These are phyloP conservation scores for Plasmodium yoelii DNA, from an alignment of 169 alveolate genomes.

Conservation along the genomic window DNA sequence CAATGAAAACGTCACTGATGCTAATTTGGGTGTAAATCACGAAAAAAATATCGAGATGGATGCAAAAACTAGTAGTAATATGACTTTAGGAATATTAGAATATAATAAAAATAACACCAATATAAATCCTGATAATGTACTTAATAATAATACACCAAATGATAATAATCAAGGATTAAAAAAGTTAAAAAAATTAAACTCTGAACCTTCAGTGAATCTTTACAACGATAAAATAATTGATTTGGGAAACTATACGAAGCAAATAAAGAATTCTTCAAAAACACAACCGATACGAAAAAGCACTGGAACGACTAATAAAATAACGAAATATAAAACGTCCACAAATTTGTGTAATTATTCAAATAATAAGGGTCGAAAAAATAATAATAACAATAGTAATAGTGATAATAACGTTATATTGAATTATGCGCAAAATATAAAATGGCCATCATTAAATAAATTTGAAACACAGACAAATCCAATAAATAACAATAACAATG, in stretches of 20 bases:
- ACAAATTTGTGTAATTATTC: conserved; percentile 43
- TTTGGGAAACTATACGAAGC: conserved; percentile 8
- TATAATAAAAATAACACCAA: too few relatives aligned
- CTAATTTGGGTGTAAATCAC: too few relatives aligned
- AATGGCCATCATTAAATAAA: neutral
- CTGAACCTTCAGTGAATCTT: too few relatives aligned
- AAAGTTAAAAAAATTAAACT: too few relatives aligned
- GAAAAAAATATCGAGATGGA: too few relatives aligned
- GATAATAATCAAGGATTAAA: too few relatives aligned
- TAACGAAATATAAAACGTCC: conserved; percentile 63
- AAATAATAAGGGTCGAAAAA: neutral
- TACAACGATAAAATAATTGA: neutral
- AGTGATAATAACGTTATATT: conserved; percentile 24
- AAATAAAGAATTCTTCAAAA: neutral
- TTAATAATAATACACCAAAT: too few relatives aligned
- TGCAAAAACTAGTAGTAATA: too few relatives aligned
- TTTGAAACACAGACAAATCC: neutral
- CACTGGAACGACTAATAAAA: conserved; percentile 21
- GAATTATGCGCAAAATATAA: conserved; percentile 22
- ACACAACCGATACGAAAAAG: conserved; percentile 40
- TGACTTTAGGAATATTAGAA: too few relatives aligned
- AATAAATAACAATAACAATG: neutral
- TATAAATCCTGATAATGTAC: too few relatives aligned
- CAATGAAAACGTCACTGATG: too few relatives aligned
- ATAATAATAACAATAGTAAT: neutral